Evolutionary conservation across 2,329 filamentous ascomycete genomes (phyloP).

Genomic region (Beauveria medogensis): DNA sequence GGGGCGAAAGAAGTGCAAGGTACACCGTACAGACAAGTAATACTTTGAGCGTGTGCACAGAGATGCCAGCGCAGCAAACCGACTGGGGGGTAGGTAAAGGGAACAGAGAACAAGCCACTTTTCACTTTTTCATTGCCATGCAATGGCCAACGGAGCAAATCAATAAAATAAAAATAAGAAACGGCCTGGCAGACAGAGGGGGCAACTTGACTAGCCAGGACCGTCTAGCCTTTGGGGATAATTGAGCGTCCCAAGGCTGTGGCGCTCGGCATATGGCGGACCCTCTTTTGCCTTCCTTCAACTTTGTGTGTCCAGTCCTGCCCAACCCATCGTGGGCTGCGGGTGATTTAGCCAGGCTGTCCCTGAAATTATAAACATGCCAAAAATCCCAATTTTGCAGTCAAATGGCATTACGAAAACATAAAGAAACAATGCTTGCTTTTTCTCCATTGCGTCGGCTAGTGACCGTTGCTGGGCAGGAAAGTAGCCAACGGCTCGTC

Average conservation of each 20-base stretch:
- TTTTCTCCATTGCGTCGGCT: background rate
- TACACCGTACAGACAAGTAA: background rate
- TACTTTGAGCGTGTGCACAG: background rate
- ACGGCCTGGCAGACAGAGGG: background rate
- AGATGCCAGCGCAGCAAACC: slow-evolving; percentile 7
- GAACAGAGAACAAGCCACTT: too few species aligned
- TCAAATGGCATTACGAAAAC: background rate
- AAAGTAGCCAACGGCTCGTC: background rate
- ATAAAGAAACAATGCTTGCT: background rate
- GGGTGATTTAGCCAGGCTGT: background rate
- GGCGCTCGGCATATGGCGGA: background rate
- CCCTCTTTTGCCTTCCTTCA: background rate
- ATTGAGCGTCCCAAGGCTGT: background rate
- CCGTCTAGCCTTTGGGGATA: background rate
- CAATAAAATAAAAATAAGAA: background rate
- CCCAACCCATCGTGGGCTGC: background rate
- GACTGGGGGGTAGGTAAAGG: background rate
- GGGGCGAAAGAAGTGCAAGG: background rate
- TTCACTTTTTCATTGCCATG: background rate
- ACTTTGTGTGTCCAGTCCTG: background rate
- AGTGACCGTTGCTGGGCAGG: background rate
- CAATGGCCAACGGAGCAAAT: background rate
- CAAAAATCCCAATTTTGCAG: too few species aligned
- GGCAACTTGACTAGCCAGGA: background rate
- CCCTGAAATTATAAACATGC: too few species aligned